Percentiles rank a stretch among this genome's conserved stretches.
Evolutionary conservation across 225 moss, liverwort and hornwort genomes (phyloP).

Genomic region (Polytrichum formosum): DNA sequence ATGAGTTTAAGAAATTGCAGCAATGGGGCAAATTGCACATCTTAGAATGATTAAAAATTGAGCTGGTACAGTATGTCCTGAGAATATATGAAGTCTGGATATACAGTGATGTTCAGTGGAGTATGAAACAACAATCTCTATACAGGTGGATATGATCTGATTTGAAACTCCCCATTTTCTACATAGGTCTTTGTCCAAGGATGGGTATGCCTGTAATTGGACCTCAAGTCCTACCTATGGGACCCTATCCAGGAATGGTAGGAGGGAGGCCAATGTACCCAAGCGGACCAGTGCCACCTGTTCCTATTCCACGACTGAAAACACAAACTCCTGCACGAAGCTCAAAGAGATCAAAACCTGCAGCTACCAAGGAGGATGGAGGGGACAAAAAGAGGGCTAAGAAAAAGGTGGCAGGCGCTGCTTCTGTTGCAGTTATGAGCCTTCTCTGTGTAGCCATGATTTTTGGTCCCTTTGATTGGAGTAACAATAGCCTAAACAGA

Average conservation of each 20-base stretch:
- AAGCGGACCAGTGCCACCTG: conserved; percentile 44
- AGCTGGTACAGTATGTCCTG: too few species aligned
- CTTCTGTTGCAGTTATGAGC: conserved; percentile 50
- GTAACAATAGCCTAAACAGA: background rate
- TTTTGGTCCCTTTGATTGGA: conserved; percentile 43
- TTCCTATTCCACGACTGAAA: conserved; percentile 64
- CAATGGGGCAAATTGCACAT: too few species aligned
- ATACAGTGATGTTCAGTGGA: too few species aligned
- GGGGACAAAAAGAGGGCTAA: conserved; percentile 45
- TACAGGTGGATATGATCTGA: too few species aligned
- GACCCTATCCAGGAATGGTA: conserved; percentile 46
- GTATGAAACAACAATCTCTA: too few species aligned
- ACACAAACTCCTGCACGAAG: conserved; percentile 32
- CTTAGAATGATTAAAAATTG: too few species aligned
- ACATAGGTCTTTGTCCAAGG: conserved; percentile 33
- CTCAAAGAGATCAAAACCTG: conserved; percentile 44
- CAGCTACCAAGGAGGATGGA: conserved; percentile 25
- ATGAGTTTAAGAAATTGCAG: too few species aligned
- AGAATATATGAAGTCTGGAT: too few species aligned
- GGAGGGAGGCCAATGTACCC: conserved; percentile 43
- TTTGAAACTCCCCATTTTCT: background rate
- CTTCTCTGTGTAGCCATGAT: conserved; percentile 62
- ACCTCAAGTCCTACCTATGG: conserved; percentile 36
- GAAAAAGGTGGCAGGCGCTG: conserved; percentile 46
- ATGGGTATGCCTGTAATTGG: conserved; percentile 37